These are phyloP conservation scores for Epichloe gansuensis DNA, from an alignment of 2,329 filamentous ascomycete species.

Conservation along the genomic window DNA sequence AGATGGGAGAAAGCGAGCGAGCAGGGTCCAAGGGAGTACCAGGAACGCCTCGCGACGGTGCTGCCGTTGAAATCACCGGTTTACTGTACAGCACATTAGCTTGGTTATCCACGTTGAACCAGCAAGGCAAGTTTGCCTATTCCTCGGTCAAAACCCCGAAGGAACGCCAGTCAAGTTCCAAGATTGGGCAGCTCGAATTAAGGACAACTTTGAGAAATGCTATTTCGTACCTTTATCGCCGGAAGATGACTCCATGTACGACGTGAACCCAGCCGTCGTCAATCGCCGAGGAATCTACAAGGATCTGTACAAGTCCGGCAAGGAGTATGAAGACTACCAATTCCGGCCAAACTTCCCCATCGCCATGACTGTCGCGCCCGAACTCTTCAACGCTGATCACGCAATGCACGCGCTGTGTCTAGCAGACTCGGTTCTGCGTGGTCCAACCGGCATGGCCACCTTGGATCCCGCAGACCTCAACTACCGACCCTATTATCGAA, in stretches of 20 bases:
- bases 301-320: conserved; percentile 85
- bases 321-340: conserved; percentile 97
- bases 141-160: conserved; percentile 56
- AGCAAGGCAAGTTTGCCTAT: conserved; percentile 59
- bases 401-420: conserved; percentile 70
- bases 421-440: conserved; percentile 68
- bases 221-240: conserved; percentile 71
- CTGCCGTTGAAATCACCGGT: conserved; percentile 89
- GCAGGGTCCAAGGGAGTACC: conserved; percentile 88
- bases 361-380: conserved; percentile 86
- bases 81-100: conserved; percentile 78
- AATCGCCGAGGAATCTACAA: conserved; percentile 97
- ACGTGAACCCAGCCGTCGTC: conserved; percentile 66
- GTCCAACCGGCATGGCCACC: conserved; percentile 89
- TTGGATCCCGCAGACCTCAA: conserved; percentile 86
- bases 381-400: conserved; percentile 68
- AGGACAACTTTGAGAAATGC: conserved; percentile 78
- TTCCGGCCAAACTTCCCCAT: conserved; percentile 89
- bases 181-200: conserved; percentile 71
- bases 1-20: conserved; percentile 96
- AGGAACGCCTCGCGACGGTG: conserved; percentile 91
- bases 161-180: conserved; percentile 53
- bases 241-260: conserved; percentile 62
- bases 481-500: conserved; percentile 90
- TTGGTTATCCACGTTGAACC: conserved; percentile 62